Evolutionary conservation across 768 basidiomycete genomes (phyloP), one percentile per base, ranked within the genome.

Genomic region (Calocybe gangraenosa): DNA sequence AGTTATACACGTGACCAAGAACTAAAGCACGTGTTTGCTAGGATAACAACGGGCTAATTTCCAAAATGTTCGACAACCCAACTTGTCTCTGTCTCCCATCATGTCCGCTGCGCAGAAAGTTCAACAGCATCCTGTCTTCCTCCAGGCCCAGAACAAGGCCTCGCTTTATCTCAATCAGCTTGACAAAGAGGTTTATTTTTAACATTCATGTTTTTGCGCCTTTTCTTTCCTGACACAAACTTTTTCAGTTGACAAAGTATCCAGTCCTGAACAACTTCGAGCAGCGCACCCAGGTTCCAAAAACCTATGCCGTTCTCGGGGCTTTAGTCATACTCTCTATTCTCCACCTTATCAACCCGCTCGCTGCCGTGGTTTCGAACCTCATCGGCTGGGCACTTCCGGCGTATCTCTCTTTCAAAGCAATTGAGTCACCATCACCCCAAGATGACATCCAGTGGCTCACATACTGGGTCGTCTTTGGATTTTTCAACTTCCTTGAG

Each of bases 391-490:
- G 88, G 86, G 89, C 71, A 23, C 76, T 98, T 58, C 96, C 96
- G 21, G 92, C 93, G 4, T 98, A 92, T 65, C 81, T 96, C 65
- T 96, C 93, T 41, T 81, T 97, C 74, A 87, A 87, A 69, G 94
- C 96, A 21, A 81, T 99, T 61, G 95, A 98, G 67, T 67, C 77
- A 3, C 89, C 91, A n/a, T 74, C 78, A 2, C 73, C 82, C 48
- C 76, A 84, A 54, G 92, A 95, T 55, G 89, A 95, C 67, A 74
- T 87, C 58, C 93, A 96, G 69, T 97, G 93, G 93, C 76, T 97
- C 60, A 95, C 94, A 2, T 98, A 98, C 75, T 98, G 95, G 95
- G 77, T 90, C 60, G 78, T 95, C 43, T 94, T 96, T 56, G 92
- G 92, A 44, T 87, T 84, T 66, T 84, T 96, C 79, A 95, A 87